A percentile compares a stretch with the other conserved stretches of the same genome.
Evolutionary conservation across 2,329 filamentous ascomycete species (phyloP).

Genomic region (Tolypocladium ovalisporum): DNA sequence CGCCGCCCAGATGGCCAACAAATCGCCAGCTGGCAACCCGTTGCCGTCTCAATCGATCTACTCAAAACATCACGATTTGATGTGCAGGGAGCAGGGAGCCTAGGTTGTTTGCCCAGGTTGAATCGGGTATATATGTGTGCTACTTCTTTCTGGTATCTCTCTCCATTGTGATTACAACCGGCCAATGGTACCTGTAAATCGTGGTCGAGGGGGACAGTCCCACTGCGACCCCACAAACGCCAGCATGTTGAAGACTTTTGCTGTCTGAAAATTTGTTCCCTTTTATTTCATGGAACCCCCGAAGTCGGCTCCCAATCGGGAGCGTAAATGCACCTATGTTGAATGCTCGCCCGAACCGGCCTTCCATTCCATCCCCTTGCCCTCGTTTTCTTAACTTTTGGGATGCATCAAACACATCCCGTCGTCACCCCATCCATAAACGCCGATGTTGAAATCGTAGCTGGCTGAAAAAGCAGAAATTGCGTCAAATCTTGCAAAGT

Average conservation of each 20-base stretch:
- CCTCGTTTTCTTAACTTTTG: constrained; percentile 23
- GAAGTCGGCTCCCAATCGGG: constrained; percentile 17
- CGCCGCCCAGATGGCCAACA: not conserved
- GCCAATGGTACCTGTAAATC: not conserved
- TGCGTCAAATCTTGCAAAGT: constrained; percentile 17
- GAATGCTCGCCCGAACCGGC: constrained; percentile 24
- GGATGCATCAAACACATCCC: constrained; percentile 21
- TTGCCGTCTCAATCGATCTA: not conserved
- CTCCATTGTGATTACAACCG: not conserved
- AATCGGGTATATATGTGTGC: constrained; percentile 8
- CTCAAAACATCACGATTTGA: not conserved
- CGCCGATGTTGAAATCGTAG: constrained; percentile 51
- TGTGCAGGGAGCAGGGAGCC: not conserved
- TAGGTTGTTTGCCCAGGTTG: constrained; percentile 7
- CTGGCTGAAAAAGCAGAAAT: constrained; percentile 25
- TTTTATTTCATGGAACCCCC: constrained; percentile 17
- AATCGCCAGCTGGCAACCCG: not conserved
- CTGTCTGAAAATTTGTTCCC: not conserved
- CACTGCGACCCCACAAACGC: constrained; percentile 5
- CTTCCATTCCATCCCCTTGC: constrained; percentile 10
- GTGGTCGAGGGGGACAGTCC: not conserved
- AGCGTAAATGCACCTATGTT: constrained; percentile 27
- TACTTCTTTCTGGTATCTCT: constrained; percentile 4
- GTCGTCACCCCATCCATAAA: constrained; percentile 29
- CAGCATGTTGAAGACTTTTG: constrained; percentile 7